Evolutionary conservation across 495 filamentous ascomycete species (phyloP).

Genomic region (Aspergillus affinis): DNA sequence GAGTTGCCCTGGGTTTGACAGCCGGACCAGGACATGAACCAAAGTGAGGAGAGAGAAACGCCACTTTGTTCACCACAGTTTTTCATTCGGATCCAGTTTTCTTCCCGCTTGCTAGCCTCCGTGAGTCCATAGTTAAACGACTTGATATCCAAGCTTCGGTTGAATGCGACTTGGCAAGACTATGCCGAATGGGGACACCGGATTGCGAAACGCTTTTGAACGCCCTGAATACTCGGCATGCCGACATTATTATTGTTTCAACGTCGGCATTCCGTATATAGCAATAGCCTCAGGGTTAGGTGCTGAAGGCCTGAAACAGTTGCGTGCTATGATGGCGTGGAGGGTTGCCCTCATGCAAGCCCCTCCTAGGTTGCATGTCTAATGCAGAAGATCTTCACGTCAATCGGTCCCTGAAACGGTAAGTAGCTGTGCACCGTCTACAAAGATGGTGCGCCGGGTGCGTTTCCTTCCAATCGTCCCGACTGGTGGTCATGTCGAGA

Average conservation of each 20-base stretch:
- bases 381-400: background rate
- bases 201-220: background rate
- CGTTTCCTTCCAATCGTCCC: background rate
- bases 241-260: constrained; percentile 13
- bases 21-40: background rate
- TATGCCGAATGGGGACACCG: constrained; percentile 22
- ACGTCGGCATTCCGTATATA: constrained; percentile 18
- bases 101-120: background rate
- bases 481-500: background rate
- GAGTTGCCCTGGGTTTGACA: background rate
- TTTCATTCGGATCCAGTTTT: background rate
- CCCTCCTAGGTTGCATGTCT: background rate
- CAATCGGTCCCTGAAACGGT: background rate
- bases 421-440: background rate
- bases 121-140: constrained; percentile 6
- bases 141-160: constrained; percentile 4
- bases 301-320: constrained; percentile 4
- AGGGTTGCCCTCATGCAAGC: background rate
- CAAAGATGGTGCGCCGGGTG: background rate
- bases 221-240: constrained; percentile 16
- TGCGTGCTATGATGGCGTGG: background rate
- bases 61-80: background rate
- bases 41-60: background rate
- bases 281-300: background rate
- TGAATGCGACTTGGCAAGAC: constrained; percentile 6